phyloP scores from a whole-genome alignment of 805 yeast genomes.

The Debaryomyces castellii region DNA sequence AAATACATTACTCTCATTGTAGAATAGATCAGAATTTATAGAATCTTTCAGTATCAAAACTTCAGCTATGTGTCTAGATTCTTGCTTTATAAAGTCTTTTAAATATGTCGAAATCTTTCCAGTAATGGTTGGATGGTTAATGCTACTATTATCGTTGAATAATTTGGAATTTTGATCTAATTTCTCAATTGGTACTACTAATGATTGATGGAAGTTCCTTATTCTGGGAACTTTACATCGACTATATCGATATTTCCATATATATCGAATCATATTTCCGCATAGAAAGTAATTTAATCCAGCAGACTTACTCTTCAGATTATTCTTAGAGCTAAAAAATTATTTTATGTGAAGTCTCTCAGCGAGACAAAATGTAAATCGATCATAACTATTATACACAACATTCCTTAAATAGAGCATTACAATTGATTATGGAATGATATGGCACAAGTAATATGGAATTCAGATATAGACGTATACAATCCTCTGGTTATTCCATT shows the following conservation, averaged over 20 bases:
- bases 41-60: neutral
- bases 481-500: constrained; percentile 37
- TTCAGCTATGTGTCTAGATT: constrained; percentile 4
- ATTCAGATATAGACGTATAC: constrained; percentile 45
- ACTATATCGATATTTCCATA: constrained; percentile 7
- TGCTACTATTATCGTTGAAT: constrained; percentile 3
- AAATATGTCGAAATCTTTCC: constrained; percentile 6
- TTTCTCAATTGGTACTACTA: neutral
- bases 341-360: neutral
- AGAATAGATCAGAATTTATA: neutral
- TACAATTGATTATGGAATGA: neutral
- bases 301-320: neutral
- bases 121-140: constrained; percentile 2
- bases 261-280: constrained; percentile 5
- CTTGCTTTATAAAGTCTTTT: constrained; percentile 7
- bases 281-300: constrained; percentile 1
- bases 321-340: neutral
- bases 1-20: neutral
- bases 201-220: neutral
- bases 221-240: constrained; percentile 1
- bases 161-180: neutral
- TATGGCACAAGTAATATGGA: constrained; percentile 48
- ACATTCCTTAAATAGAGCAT: neutral
- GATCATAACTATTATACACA: neutral
- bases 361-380: neutral